Percentiles rank a stretch among this genome's conserved stretches.
These are phyloP conservation scores for Phytophthora aleatoria DNA, from an alignment of 352 stramenopile genomes.

Conservation along the genomic window DNA sequence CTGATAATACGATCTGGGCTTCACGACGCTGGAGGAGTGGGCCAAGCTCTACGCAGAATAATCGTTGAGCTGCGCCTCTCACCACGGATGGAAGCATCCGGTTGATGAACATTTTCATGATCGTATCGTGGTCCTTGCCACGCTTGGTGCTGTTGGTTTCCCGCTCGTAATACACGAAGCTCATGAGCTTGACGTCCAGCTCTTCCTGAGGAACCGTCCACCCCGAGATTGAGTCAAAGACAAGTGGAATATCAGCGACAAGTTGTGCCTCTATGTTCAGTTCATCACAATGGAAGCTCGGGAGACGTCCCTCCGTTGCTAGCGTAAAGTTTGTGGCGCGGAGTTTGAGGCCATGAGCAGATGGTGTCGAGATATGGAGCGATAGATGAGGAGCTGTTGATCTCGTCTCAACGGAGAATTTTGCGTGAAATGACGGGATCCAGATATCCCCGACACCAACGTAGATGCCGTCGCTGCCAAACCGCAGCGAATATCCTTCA, in stretches of 20 bases:
- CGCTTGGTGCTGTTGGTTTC: conserved; percentile 58
- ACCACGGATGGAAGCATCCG: conserved; percentile 68
- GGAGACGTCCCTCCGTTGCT: conserved; percentile 62
- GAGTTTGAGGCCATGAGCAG: conserved; percentile 59
- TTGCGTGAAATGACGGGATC: conserved; percentile 73
- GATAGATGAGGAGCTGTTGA: conserved; percentile 61
- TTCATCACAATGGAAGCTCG: conserved; percentile 79
- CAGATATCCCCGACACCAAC: conserved; percentile 74
- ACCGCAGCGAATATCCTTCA: conserved; percentile 65
- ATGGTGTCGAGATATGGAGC: conserved; percentile 67
- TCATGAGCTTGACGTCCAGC: conserved; percentile 69
- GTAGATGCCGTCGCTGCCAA: conserved; percentile 74
- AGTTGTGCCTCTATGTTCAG: conserved; percentile 78
- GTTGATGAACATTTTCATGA: conserved; percentile 87
- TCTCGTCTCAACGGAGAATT: conserved; percentile 75
- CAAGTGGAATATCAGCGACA: conserved; percentile 65
- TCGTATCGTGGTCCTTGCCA: conserved; percentile 69
- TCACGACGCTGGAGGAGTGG: conserved; percentile 57
- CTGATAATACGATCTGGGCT: conserved; percentile 61
- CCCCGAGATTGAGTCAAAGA: conserved; percentile 59
- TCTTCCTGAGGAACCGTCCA: conserved; percentile 69
- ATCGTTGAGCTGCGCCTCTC: conserved; percentile 53
- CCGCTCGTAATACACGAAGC: conserved; percentile 76
- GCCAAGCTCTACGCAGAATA: conserved; percentile 70
- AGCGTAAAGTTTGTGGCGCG: conserved; percentile 71